Conservation (phyloP, 2,329 filamentous ascomycete genomes). For the Phialophora chinensis region DNA sequence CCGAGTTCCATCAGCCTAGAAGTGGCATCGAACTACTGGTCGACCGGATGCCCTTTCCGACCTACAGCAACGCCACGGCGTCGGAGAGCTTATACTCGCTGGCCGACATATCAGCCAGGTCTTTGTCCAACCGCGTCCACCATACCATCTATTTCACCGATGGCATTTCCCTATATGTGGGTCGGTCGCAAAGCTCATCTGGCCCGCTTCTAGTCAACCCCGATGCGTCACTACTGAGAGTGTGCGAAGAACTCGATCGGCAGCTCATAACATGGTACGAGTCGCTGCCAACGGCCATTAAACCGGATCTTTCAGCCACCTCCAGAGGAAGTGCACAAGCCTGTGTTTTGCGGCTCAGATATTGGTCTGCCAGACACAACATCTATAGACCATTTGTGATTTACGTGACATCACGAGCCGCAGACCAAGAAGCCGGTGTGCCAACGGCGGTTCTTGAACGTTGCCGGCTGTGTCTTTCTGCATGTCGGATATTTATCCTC, state of each 20-base stretch:
- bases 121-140: slow-evolving; percentile 16
- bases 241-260: not conserved
- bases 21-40: slow-evolving; percentile 22
- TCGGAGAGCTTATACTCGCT: slow-evolving; percentile 12
- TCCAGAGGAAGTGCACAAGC: not conserved
- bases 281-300: not conserved
- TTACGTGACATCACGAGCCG: not conserved
- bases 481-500: not conserved
- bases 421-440: not conserved
- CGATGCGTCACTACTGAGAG: not conserved
- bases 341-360: not conserved
- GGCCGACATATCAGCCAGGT: slow-evolving; percentile 22
- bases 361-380: not conserved
- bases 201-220: not conserved
- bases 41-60: slow-evolving; percentile 18
- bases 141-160: slow-evolving; percentile 21
- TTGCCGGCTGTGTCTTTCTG: not conserved
- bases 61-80: slow-evolving; percentile 4
- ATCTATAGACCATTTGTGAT: not conserved
- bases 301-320: not conserved
- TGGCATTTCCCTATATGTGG: slow-evolving; percentile 6
- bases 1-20: slow-evolving; percentile 23
- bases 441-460: not conserved
- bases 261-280: not conserved
- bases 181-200: not conserved